Conservation (phyloP, 257 asterid species). For the Lycium barbarum region DNA sequence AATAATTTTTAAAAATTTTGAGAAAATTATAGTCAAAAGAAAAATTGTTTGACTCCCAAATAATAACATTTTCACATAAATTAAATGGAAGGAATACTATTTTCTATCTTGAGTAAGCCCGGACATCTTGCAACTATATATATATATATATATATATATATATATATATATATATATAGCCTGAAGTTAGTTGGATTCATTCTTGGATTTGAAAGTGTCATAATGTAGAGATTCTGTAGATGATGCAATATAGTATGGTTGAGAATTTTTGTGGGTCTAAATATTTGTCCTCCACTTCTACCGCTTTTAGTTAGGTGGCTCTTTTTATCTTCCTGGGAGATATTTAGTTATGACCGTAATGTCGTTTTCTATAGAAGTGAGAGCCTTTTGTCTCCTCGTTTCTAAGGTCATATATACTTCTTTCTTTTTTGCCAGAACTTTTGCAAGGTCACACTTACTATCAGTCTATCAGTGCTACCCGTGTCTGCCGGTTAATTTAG, state of each 20-base stretch:
- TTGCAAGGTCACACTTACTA: not conserved
- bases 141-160: too few species aligned
- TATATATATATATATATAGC: too few species aligned
- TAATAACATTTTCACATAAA: too few species aligned
- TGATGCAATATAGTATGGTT: not conserved
- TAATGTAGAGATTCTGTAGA: not conserved
- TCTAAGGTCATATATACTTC: not conserved
- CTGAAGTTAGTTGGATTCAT: too few species aligned
- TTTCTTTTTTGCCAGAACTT: not conserved
- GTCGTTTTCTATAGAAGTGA: not conserved
- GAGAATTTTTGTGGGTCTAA: too few species aligned
- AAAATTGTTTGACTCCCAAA: too few species aligned
- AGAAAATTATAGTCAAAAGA: too few species aligned
- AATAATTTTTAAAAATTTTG: too few species aligned
- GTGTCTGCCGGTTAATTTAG: not conserved
- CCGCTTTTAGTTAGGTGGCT: not conserved
- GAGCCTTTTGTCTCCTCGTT: not conserved
- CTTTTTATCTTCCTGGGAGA: not conserved
- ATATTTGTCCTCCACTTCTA: not conserved
- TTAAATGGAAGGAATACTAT: too few species aligned
- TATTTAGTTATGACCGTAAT: not conserved
- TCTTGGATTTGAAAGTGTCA: not conserved
- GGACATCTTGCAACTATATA: too few species aligned
- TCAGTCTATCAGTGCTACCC: not conserved
- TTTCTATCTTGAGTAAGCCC: too few species aligned